Conservation (phyloP, 2,329 filamentous ascomycete genomes). For the Diatrype stigma region DNA sequence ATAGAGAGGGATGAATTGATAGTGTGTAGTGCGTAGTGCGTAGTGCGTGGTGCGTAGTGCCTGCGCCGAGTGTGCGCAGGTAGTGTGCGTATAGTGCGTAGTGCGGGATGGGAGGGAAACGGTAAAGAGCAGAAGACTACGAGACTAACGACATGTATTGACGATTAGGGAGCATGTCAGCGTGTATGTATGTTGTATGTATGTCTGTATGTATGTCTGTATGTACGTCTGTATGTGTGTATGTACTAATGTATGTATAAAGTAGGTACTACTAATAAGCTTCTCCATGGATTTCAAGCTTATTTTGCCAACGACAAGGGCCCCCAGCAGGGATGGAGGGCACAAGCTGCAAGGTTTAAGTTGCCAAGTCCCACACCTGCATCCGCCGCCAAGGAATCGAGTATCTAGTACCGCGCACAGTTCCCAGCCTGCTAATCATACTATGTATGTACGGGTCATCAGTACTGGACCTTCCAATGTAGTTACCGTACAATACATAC, state of each 20-base stretch:
- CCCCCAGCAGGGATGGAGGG: neutral
- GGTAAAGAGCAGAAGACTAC: neutral
- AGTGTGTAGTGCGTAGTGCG: no score
- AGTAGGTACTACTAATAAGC: neutral
- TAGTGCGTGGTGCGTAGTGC: no score
- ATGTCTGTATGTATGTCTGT: neutral
- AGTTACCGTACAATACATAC: no score
- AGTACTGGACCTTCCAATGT: neutral
- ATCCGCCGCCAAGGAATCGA: neutral
- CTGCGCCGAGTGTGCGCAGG: no score
- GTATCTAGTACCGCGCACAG: neutral
- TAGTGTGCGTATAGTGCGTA: no score
- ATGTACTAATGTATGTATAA: no score
- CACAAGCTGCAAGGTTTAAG: neutral
- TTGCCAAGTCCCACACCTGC: neutral
- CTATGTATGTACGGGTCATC: neutral
- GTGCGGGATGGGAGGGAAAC: neutral
- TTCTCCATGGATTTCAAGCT: slow-evolving; percentile 5
- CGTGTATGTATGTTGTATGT: neutral
- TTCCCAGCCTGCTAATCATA: neutral
- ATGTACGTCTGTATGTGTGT: no score
- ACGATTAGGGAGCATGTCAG: no score
- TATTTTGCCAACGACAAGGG: slow-evolving; percentile 2
- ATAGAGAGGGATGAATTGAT: neutral
- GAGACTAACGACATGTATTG: no score